Evolutionary conservation across 2,329 filamentous ascomycete species (phyloP).

Genomic region (Colletotrichum sp.): DNA sequence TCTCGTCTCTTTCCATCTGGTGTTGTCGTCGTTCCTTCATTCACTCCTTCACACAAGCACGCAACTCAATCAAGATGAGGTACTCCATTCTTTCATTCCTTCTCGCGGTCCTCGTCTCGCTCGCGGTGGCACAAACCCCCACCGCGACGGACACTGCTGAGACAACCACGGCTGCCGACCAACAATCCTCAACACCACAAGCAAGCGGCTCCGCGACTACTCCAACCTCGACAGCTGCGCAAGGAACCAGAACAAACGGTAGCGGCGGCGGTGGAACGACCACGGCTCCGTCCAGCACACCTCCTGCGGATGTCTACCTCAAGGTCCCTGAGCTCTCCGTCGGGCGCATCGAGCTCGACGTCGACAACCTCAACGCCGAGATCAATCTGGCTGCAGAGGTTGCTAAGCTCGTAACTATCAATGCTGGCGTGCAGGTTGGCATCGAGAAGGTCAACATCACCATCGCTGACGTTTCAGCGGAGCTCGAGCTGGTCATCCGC

Average conservation of each 20-base stretch:
- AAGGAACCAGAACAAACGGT: conserved; percentile 25
- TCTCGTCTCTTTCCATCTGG: not conserved
- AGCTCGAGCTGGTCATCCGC: conserved; percentile 64
- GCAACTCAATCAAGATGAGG: conserved; percentile 13
- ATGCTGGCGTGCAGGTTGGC: conserved; percentile 59
- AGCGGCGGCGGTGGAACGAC: conserved; percentile 23
- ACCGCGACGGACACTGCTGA: conserved; percentile 26
- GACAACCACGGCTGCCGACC: not conserved
- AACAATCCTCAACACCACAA: conserved; percentile 20
- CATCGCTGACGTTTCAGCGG: conserved; percentile 62
- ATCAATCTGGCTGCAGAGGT: conserved; percentile 65
- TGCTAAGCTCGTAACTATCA: conserved; percentile 60
- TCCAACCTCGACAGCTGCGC: conserved; percentile 13
- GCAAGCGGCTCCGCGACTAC: conserved; percentile 16
- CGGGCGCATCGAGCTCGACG: conserved; percentile 62
- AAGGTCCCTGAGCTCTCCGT: conserved; percentile 63
- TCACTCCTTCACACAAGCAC: conserved; percentile 20
- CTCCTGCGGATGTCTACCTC: conserved; percentile 61
- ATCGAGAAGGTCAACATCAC: conserved; percentile 61
- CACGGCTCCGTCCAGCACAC: conserved; percentile 31
- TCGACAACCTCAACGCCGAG: conserved; percentile 63
- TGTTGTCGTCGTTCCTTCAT: conserved; percentile 5
- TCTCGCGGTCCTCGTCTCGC: conserved; percentile 31
- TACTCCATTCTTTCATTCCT: conserved; percentile 28
- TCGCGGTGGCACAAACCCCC: conserved; percentile 36